These are phyloP conservation scores for Arthrobotrys entomopaga DNA, from an alignment of 2,329 filamentous ascomycete genomes.

Conservation along the genomic window DNA sequence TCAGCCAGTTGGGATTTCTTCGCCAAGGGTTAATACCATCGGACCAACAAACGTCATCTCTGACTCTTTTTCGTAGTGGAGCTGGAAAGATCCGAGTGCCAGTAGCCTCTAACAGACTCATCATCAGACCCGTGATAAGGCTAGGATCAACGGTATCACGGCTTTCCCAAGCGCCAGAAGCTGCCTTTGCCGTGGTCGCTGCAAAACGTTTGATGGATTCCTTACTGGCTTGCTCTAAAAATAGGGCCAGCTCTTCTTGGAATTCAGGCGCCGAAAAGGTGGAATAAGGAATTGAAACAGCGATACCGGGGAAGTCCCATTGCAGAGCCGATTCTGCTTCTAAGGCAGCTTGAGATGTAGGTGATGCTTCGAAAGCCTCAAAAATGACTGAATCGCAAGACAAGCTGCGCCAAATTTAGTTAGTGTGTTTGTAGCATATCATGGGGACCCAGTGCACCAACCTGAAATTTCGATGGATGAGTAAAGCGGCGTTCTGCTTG, in stretches of 20 bases:
- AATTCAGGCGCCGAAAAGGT: constrained; percentile 64
- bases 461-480: constrained; percentile 62
- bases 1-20: constrained; percentile 71
- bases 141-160: constrained; percentile 70
- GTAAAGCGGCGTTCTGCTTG: constrained; percentile 66
- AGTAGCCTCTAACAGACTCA: constrained; percentile 69
- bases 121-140: constrained; percentile 70
- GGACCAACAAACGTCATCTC: constrained; percentile 71
- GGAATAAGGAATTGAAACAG: constrained; percentile 64
- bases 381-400: constrained; percentile 63
- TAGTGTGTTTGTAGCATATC: no score
- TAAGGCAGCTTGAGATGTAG: constrained; percentile 67
- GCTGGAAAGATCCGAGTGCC: constrained; percentile 63
- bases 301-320: constrained; percentile 71
- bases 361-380: constrained; percentile 72
- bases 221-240: constrained; percentile 69
- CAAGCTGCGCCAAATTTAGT: constrained; percentile 9
- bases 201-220: constrained; percentile 69
- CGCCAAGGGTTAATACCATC: constrained; percentile 69
- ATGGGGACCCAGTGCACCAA: constrained; percentile 57
- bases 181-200: constrained; percentile 67
- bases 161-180: constrained; percentile 65
- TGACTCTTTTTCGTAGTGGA: constrained; percentile 68
- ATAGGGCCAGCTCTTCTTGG: constrained; percentile 65
- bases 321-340: constrained; percentile 66